These are phyloP conservation scores for Nigrospora sphaerica DNA, from an alignment of 2,329 filamentous ascomycete genomes.

Conservation along the genomic window DNA sequence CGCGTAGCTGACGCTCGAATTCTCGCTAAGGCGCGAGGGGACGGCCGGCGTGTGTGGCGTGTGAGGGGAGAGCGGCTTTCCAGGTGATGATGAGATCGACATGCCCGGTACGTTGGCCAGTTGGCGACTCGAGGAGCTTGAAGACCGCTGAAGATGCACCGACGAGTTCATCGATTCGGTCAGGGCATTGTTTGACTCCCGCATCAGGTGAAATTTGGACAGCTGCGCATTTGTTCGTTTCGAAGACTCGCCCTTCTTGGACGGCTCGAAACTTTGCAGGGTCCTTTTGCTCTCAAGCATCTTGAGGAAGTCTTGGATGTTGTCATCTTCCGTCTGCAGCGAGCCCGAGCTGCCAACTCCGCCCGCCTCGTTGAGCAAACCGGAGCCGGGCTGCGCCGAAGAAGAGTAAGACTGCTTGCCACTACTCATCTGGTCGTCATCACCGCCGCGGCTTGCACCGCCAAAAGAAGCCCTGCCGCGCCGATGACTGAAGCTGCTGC, in stretches of 20 bases:
- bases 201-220: constrained; percentile 80
- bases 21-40: constrained; percentile 86
- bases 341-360: constrained; percentile 61
- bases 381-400: constrained; percentile 70
- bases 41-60: constrained; percentile 91
- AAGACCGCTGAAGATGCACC: constrained; percentile 74
- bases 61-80: constrained; percentile 82
- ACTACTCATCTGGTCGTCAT: constrained; percentile 73
- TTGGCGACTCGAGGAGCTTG: constrained; percentile 61
- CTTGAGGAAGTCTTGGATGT: constrained; percentile 89
- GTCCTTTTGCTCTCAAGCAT: constrained; percentile 83
- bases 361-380: constrained; percentile 64
- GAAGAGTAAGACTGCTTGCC: constrained; percentile 71
- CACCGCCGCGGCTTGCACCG: constrained; percentile 56
- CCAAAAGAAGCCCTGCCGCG: constrained; percentile 71
- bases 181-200: constrained; percentile 78
- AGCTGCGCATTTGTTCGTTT: constrained; percentile 74
- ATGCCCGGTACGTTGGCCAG: constrained; percentile 57
- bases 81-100: constrained; percentile 82
- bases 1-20: constrained; percentile 69
- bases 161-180: constrained; percentile 94
- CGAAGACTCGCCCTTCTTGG: constrained; percentile 60
- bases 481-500: constrained; percentile 88
- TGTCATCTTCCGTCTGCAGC: constrained; percentile 73
- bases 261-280: constrained; percentile 67